A percentile compares a stretch with the other conserved stretches of the same genome.
Evolutionary conservation across 2,329 filamentous ascomycete species (phyloP).

Genomic region (Fusarium sp.): DNA sequence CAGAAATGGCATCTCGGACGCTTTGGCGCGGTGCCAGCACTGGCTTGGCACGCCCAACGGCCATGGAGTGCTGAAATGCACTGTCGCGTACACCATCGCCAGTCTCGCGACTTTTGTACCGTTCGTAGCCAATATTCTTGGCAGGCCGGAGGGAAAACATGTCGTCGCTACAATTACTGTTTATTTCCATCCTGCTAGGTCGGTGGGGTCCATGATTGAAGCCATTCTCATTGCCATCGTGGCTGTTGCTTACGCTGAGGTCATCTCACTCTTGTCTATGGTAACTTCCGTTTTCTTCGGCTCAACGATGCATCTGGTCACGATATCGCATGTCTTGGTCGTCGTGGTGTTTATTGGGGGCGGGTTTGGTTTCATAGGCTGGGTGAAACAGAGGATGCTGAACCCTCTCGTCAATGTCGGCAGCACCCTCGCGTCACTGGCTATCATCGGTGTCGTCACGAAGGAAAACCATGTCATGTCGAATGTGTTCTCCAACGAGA

Average conservation of each 20-base stretch:
- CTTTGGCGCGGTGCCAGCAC: constrained; percentile 68
- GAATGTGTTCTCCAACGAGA: constrained; percentile 85
- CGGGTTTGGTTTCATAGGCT: constrained; percentile 88
- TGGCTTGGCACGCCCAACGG: constrained; percentile 78
- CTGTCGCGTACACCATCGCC: constrained; percentile 87
- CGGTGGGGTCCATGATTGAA: constrained; percentile 90
- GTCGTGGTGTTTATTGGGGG: constrained; percentile 88
- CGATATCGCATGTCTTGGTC: constrained; percentile 83
- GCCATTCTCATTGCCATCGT: constrained; percentile 82
- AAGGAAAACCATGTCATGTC: constrained; percentile 90
- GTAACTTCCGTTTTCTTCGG: constrained; percentile 85
- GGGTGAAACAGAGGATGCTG: constrained; percentile 85
- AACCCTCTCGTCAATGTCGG: constrained; percentile 87
- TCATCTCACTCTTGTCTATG: constrained; percentile 88
- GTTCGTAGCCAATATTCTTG: constrained; percentile 79
- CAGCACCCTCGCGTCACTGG: constrained; percentile 87
- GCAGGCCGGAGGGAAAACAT: constrained; percentile 91
- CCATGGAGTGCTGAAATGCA: constrained; percentile 89
- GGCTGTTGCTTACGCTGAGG: constrained; percentile 79
- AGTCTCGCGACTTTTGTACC: constrained; percentile 89
- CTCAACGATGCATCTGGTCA: constrained; percentile 73
- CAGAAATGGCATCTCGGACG: constrained; percentile 51
- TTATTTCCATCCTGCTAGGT: constrained; percentile 92
- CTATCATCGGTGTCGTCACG: constrained; percentile 89
- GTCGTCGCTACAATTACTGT: constrained; percentile 94